Percentiles rank a stretch among this genome's conserved stretches.
phyloP scores from a whole-genome alignment of 164 flowering plant genomes.

The Kingdonia uniflora region DNA sequence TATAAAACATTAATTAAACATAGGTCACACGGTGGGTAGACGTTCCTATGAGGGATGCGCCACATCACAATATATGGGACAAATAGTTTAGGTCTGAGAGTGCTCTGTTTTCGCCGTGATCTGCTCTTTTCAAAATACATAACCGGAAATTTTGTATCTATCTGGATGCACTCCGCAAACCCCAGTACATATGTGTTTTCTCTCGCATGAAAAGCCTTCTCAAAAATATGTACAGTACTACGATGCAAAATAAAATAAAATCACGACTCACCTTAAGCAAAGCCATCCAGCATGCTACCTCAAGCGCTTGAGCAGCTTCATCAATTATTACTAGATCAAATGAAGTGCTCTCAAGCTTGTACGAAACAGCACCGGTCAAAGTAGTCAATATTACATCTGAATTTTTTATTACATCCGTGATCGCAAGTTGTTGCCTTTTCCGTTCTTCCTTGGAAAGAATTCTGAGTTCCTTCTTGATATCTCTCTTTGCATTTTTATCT shows the following conservation, averaged over 20 bases:
- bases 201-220: too few species aligned
- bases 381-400: constrained; percentile 87
- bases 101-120: too few species aligned
- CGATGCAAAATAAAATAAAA: not conserved
- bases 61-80: too few species aligned
- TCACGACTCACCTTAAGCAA: constrained; percentile 59
- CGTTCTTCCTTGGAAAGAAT: constrained; percentile 86
- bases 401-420: constrained; percentile 81
- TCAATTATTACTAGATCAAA: constrained; percentile 96
- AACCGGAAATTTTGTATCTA: too few species aligned
- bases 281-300: constrained; percentile 96
- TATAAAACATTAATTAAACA: too few species aligned
- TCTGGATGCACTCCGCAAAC: too few species aligned
- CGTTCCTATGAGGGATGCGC: too few species aligned
- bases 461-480: constrained; percentile 88
- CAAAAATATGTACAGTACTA: not conserved
- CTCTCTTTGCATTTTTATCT: constrained; percentile 73
- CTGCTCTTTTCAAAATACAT: too few species aligned
- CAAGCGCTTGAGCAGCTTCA: constrained; percentile 99
- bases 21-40: too few species aligned
- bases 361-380: constrained; percentile 78
- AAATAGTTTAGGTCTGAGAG: too few species aligned
- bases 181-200: too few species aligned
- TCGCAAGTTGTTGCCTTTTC: constrained; percentile 94
- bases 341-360: constrained; percentile 51